These are phyloP conservation scores for Kwoniella newhampshirensis DNA, from an alignment of 768 basidiomycete species.

Conservation along the genomic window DNA sequence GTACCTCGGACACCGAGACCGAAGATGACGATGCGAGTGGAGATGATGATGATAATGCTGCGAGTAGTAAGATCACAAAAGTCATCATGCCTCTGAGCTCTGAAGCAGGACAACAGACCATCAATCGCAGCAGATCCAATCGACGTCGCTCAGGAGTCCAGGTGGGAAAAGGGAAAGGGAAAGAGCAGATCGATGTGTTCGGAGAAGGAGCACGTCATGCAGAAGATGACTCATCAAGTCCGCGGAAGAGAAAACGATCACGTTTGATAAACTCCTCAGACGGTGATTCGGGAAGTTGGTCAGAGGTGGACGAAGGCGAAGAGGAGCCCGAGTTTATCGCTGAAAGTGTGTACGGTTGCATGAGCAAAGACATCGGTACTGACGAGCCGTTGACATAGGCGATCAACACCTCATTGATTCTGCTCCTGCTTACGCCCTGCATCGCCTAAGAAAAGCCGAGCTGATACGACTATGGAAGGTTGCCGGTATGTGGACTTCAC, in stretches of 20 bases:
- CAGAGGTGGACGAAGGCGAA: slow-evolving; percentile 39
- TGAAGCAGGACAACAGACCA: slow-evolving; percentile 25
- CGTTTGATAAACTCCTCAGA: slow-evolving; percentile 19
- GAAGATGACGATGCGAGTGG: neutral
- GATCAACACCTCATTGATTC: slow-evolving; percentile 48
- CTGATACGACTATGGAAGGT: slow-evolving; percentile 52
- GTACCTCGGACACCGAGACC: slow-evolving; percentile 11
- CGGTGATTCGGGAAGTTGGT: slow-evolving; percentile 34
- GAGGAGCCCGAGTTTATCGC: slow-evolving; percentile 46
- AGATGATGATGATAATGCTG: slow-evolving; percentile 2
- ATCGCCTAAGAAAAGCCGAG: slow-evolving; percentile 48
- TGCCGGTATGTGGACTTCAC: slow-evolving; percentile 45
- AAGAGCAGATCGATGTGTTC: slow-evolving; percentile 8
- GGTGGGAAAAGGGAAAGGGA: slow-evolving; percentile 4
- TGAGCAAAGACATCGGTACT: too few relatives aligned
- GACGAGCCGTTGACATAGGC: slow-evolving; percentile 21
- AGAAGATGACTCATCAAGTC: slow-evolving; percentile 19
- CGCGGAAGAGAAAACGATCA: slow-evolving; percentile 36
- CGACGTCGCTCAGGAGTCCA: too few relatives aligned
- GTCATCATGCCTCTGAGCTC: slow-evolving; percentile 28
- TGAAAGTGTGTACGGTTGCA: slow-evolving; percentile 45
- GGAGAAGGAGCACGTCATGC: neutral
- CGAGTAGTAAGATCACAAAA: neutral
- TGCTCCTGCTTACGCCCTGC: slow-evolving; percentile 44
- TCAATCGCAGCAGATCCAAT: slow-evolving; percentile 18